Evolutionary conservation across 768 basidiomycete species (phyloP).

Genomic region (Tylopilus rubrobrunneus): DNA sequence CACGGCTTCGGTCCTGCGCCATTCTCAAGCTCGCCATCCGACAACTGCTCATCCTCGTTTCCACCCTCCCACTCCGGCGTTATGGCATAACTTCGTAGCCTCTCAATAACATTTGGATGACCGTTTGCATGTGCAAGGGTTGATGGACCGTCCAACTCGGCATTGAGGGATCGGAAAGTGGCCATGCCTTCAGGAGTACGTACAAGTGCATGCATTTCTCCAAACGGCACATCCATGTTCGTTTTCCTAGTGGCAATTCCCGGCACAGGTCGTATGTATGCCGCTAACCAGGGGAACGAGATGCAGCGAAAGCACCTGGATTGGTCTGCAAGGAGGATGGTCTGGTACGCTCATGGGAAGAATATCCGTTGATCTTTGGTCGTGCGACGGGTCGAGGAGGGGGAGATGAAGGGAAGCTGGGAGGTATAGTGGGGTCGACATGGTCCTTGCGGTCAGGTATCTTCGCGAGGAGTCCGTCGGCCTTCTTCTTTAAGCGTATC

Average conservation of each 20-base stretch:
- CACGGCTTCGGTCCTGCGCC: constrained; percentile 50
- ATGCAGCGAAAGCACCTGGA: background rate
- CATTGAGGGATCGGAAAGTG: constrained; percentile 57
- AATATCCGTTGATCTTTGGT: constrained; percentile 42
- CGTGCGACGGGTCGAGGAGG: constrained; percentile 32
- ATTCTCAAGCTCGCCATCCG: constrained; percentile 26
- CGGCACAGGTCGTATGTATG: constrained; percentile 4
- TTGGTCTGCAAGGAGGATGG: constrained; percentile 13
- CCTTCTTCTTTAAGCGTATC: constrained; percentile 75
- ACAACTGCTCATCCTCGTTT: constrained; percentile 31
- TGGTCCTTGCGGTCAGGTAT: constrained; percentile 88
- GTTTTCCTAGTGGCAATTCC: constrained; percentile 12
- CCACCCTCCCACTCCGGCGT: constrained; percentile 34
- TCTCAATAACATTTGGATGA: constrained; percentile 15
- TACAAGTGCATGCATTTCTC: constrained; percentile 62
- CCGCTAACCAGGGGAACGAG: constrained; percentile 18
- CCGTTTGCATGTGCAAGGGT: constrained; percentile 33
- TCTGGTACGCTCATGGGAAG: constrained; percentile 22
- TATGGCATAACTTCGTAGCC: constrained; percentile 17
- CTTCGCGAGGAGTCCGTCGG: constrained; percentile 80
- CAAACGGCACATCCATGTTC: constrained; percentile 48
- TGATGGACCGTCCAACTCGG: constrained; percentile 41
- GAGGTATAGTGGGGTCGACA: constrained; percentile 63
- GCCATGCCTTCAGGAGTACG: constrained; percentile 77
- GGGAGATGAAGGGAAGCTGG: constrained; percentile 34